These are phyloP conservation scores for Nemophila menziesii DNA, from an alignment of 257 asterid genomes.

Conservation along the genomic window DNA sequence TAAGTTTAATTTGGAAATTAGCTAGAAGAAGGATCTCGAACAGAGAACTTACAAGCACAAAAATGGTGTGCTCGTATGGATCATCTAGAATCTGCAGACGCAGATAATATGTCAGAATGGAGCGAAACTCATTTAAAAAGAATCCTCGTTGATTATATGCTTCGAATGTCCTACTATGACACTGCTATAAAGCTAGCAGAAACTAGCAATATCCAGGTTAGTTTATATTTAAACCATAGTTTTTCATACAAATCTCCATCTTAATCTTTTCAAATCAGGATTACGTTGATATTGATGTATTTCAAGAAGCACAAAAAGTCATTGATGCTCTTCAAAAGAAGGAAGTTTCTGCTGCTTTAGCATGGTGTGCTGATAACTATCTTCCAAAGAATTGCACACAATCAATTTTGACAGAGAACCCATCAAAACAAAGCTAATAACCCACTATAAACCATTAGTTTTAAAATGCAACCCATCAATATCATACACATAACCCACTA, in stretches of 20 bases:
- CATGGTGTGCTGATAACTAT: slow-evolving; percentile 98
- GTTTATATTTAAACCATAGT: not conserved
- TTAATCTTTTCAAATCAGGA: slow-evolving; percentile 45
- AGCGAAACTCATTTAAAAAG: slow-evolving; percentile 59
- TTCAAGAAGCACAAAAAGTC: slow-evolving; percentile 84
- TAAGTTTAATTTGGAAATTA: slow-evolving; percentile 20
- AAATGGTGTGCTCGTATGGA: slow-evolving; percentile 76
- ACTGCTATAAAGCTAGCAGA: slow-evolving; percentile 85
- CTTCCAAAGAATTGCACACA: too few relatives aligned
- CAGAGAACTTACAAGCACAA: slow-evolving; percentile 87
- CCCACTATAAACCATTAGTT: too few relatives aligned
- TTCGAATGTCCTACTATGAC: slow-evolving; percentile 88
- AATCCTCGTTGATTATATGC: slow-evolving; percentile 87
- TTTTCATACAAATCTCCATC: not conserved
- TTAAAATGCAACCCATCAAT: too few relatives aligned
- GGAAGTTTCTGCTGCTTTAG: slow-evolving; percentile 87
- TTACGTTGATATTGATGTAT: slow-evolving; percentile 89
- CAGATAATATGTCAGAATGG: slow-evolving; percentile 64
- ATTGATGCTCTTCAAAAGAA: slow-evolving; percentile 84
- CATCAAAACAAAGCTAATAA: too few relatives aligned
- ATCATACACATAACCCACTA: too few relatives aligned
- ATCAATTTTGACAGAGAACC: too few relatives aligned
- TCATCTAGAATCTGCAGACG: slow-evolving; percentile 75
- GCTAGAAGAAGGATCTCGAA: slow-evolving; percentile 82
- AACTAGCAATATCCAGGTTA: slow-evolving; percentile 83